phyloP scores from a whole-genome alignment of 208 protist species.

The Naegleria fowleri region DNA sequence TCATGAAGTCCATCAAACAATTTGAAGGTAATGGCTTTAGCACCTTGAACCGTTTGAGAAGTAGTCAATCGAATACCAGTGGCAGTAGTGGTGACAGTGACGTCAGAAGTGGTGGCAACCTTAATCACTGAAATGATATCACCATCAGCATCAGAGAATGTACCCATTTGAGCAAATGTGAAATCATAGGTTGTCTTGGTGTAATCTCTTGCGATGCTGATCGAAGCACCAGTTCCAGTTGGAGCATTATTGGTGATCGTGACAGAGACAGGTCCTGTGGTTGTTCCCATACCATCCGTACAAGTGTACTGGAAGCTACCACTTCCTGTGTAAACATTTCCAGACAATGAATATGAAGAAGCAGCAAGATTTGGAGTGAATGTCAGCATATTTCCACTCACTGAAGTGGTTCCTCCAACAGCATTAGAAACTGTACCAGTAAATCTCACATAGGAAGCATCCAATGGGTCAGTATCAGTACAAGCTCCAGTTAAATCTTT shows the following conservation, averaged over 20 bases:
- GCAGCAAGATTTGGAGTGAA: neutral
- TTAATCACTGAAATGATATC: neutral
- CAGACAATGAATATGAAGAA: neutral
- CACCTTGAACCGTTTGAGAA: neutral
- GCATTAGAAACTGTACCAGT: neutral
- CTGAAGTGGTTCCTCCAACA: neutral
- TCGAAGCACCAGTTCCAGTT: neutral
- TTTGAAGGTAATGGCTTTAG: neutral
- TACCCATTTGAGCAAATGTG: neutral
- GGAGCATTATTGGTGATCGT: neutral
- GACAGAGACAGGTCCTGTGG: neutral
- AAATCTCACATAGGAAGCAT: neutral
- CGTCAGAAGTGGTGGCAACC: neutral
- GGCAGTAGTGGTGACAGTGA: neutral
- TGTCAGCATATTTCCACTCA: neutral
- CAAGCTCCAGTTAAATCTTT: neutral
- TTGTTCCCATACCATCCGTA: neutral
- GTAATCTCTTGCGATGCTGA: neutral
- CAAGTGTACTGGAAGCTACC: neutral
- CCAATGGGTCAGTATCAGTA: neutral
- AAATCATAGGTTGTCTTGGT: neutral
- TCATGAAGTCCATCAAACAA: neutral
- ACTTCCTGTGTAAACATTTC: neutral
- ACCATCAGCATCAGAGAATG: neutral
- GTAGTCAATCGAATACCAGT: neutral